Evolutionary conservation across 2,329 filamentous ascomycete species (phyloP).

Genomic region (Trichophyton schoenleinii): DNA sequence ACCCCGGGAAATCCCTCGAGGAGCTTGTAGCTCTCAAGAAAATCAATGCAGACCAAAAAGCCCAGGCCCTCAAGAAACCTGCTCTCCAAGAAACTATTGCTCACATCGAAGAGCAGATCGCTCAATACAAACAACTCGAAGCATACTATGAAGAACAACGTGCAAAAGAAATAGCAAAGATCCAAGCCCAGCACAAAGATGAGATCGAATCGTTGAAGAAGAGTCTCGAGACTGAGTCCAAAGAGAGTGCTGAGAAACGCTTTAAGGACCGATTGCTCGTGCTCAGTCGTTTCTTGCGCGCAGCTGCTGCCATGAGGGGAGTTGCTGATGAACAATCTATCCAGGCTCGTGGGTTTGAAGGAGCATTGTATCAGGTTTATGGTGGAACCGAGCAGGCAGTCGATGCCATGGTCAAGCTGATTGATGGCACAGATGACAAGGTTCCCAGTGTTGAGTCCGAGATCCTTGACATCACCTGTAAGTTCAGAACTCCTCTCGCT

Average conservation of each 20-base stretch:
- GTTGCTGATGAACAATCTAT: constrained; percentile 45
- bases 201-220: constrained; percentile 44
- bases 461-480: constrained; percentile 45
- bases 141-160: constrained; percentile 46
- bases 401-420: constrained; percentile 46
- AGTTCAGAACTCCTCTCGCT: constrained; percentile 5
- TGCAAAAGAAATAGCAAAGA: constrained; percentile 42
- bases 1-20: constrained; percentile 48
- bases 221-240: constrained; percentile 38
- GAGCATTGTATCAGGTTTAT: constrained; percentile 50
- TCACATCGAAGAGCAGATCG: constrained; percentile 49
- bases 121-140: constrained; percentile 48
- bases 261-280: constrained; percentile 44
- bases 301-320: constrained; percentile 49
- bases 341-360: constrained; percentile 52
- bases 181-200: constrained; percentile 43
- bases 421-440: constrained; percentile 47
- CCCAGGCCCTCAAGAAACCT: constrained; percentile 51
- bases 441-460: constrained; percentile 46
- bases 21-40: constrained; percentile 51
- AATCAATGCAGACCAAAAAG: constrained; percentile 54
- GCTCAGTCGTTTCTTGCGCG: constrained; percentile 50
- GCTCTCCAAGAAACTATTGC: constrained; percentile 43
- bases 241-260: constrained; percentile 35
- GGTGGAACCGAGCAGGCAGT: constrained; percentile 50